Percentiles rank a stretch among this genome's conserved stretches.
phyloP scores from a whole-genome alignment of 2,329 filamentous ascomycete genomes.

The Rachicladosporium sp. region DNA sequence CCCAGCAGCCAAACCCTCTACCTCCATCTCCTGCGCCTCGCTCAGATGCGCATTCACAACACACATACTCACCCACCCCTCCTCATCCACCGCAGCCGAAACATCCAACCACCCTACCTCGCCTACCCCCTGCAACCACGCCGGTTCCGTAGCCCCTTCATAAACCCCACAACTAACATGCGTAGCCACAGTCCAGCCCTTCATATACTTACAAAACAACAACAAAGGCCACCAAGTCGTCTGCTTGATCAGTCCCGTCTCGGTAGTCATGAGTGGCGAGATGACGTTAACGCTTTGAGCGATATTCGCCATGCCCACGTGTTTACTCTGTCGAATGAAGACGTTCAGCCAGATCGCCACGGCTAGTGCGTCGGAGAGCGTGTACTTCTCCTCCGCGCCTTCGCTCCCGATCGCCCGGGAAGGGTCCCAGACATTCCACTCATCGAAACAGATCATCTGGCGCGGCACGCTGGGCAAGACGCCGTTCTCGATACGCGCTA shows the following conservation, averaged over 20 bases:
- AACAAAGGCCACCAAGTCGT: slow-evolving; percentile 64
- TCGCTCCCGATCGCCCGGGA: slow-evolving; percentile 55
- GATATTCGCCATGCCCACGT: slow-evolving; percentile 68
- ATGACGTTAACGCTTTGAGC: slow-evolving; percentile 71
- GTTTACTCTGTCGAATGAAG: slow-evolving; percentile 57
- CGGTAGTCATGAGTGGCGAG: slow-evolving; percentile 60
- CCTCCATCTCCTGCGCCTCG: slow-evolving; percentile 26
- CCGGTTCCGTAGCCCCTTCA: slow-evolving; percentile 51
- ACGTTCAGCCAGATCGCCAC: slow-evolving; percentile 65
- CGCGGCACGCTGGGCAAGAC: slow-evolving; percentile 47
- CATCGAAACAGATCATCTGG: slow-evolving; percentile 68
- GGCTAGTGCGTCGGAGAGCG: slow-evolving; percentile 62
- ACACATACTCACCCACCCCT: slow-evolving; percentile 51
- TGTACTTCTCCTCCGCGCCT: slow-evolving; percentile 64
- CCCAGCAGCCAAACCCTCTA: neutral
- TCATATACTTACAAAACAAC: slow-evolving; percentile 61
- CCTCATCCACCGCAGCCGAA: slow-evolving; percentile 46
- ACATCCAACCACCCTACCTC: slow-evolving; percentile 62
- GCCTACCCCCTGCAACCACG: slow-evolving; percentile 52
- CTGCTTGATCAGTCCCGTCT: slow-evolving; percentile 53
- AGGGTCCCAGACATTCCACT: slow-evolving; percentile 78
- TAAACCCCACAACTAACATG: slow-evolving; percentile 55
- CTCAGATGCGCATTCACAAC: slow-evolving; percentile 60
- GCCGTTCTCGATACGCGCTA: slow-evolving; percentile 57
- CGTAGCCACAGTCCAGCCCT: slow-evolving; percentile 54